Evolutionary conservation across 176 grass and related monocot species (phyloP), one percentile per base, ranked within the genome.

Genomic region (Oryza glaberrima): DNA sequence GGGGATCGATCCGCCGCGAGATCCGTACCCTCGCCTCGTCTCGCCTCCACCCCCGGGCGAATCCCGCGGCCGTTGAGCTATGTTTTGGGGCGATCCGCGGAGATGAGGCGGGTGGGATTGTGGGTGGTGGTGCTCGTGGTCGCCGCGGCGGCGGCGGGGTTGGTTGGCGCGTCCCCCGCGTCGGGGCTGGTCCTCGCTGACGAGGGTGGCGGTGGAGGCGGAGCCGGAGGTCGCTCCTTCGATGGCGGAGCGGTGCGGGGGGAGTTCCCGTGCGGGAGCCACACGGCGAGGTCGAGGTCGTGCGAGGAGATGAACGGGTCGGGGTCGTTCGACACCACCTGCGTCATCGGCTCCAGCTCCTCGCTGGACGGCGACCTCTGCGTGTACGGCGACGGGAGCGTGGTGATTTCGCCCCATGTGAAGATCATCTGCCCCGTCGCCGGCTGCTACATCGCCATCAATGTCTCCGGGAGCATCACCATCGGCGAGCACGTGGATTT

Each of bases 291-390:
- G 82, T 84, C 96, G n/a, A 85, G 43, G 22, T 89, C 96, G 44
- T 96, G 96, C 80, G 56, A 86, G 47, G 90, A 92, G 51, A n/a
- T 99, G 36, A 92, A 95, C 4, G 96, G 96, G 4, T 66, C 91
- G 22, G 96, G 96, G 6, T 92, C 96, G 30, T 87, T 99, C 41
- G 83, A 92, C 85, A 80, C 80, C 3, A 80, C 88, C 65, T 99
- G 96, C 71, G 76, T 92, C 52, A 84, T 99, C 36, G 78, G 80
- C 65, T 82, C 96, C 16, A 90, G 82, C 85, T 65, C 90, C 49
- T 36, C 83, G 9, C 69, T 96, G n/a, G 64, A 84, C 0, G 80
- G 80, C 12, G 67, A 92, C 67, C 51, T 89, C 7, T 99, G 96
- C 78, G 79, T 92, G 73, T 87, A 89, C 5, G 93, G 93, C 10